Percentiles rank a stretch among this genome's conserved stretches.
Evolutionary conservation across 1,139 yeast species (phyloP).

Genomic region (Protomyces pachydermus): DNA sequence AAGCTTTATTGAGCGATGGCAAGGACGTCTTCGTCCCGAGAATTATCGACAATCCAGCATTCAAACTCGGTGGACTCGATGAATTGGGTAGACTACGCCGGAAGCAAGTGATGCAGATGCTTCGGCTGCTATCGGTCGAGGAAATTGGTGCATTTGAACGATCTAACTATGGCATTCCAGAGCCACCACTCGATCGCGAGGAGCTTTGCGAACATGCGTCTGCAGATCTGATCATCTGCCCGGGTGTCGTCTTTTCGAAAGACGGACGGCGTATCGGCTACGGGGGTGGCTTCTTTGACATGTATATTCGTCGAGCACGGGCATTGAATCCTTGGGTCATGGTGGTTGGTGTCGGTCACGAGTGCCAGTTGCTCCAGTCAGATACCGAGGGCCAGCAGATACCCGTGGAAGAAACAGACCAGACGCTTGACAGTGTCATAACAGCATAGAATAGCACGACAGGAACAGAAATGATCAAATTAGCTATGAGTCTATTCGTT

Average conservation of each 20-base stretch:
- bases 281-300: constrained; percentile 21
- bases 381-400: background rate
- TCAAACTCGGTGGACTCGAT: background rate
- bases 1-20: background rate
- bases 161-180: constrained; percentile 19
- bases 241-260: constrained; percentile 4
- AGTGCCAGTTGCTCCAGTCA: background rate
- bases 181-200: constrained; percentile 6
- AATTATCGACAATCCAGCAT: background rate
- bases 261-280: constrained; percentile 14
- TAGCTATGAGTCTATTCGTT: background rate
- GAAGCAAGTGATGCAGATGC: constrained; percentile 7
- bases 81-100: background rate
- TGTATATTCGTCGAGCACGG: background rate
- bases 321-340: background rate
- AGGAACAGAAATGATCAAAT: background rate
- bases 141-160: constrained; percentile 6
- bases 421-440: background rate
- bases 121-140: background rate
- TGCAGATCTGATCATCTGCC: background rate
- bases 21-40: background rate
- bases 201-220: background rate
- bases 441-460: background rate
- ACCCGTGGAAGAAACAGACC: background rate
- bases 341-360: constrained; percentile 9